Base-by-base conservation (phyloP, 805 yeast genomes). In the Kuraishia molischiana region DNA sequence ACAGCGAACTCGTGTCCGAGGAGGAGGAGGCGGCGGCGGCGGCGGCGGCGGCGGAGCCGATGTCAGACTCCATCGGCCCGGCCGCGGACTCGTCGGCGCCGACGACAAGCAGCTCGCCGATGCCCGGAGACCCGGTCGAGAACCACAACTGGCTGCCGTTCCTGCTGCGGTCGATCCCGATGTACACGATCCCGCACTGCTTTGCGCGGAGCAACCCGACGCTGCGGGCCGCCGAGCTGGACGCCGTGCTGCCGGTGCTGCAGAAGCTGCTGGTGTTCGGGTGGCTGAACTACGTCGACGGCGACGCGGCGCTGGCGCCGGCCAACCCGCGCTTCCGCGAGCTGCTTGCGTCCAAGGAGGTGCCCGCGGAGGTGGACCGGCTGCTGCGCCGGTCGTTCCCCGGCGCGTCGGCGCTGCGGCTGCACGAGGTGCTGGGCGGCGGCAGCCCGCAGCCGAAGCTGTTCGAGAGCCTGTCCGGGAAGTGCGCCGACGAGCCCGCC, bases 81-180 rank as follows among this genome's bases (percentile, higher is more conserved):
- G 28, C 17, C 4, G 35, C 17, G 13, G 13, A 14, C 17, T 8
- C 13, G 17, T 14, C 31, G 6, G 24, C 24, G 14, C 35, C 13
- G 24, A 19, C 13, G 5, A 18, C 17, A 31, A 31, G n/a, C 31
- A 5, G 8, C n/a, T 6, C 19, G 8, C 33, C 22, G 31, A 24
- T 33, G 14, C 14, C 20, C 24, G 36, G 29, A 15, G 31, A 2
- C 51, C 58, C 34, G 14, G 22, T 18, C 10, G 62, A 58, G 30
- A 57, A 54, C 30, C 69, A 84, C 4, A 81, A 79, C 44, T 78
- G 79, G 56, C 54, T 82, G 24, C 89, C 87, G 2, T 74, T 83
- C 55, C 63, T 83, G 9, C 54, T 83, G 20, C 59, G 89, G 41
- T 73, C 78, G 31, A 71, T 80, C 41, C 79, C 85, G 15, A 62